Conservation (phyloP, 345 rosid genomes). For the Populus pruinosa region DNA sequence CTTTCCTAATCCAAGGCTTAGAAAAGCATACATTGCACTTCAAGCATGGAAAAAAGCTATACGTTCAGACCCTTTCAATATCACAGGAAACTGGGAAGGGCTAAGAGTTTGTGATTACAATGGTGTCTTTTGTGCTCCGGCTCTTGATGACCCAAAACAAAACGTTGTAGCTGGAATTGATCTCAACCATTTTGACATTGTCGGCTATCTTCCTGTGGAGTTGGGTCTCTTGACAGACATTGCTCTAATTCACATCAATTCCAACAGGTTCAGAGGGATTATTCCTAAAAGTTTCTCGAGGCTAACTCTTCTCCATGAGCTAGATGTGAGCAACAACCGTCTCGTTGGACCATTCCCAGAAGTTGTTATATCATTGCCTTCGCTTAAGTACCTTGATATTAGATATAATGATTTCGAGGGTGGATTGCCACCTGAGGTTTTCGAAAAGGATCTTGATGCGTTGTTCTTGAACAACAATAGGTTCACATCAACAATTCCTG, state of each 20-base stretch:
- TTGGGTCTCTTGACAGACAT: conserved; percentile 20
- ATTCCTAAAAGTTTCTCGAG: conserved; percentile 18
- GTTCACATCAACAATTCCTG: conserved; percentile 11
- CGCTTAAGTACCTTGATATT: conserved; percentile 16
- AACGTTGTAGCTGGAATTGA: conserved; percentile 15
- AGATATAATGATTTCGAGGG: conserved; percentile 24
- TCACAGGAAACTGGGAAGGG: conserved; percentile 15
- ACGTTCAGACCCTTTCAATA: conserved; percentile 8
- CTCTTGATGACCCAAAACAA: not conserved
- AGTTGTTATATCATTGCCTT: not conserved
- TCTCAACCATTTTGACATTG: conserved; percentile 22
- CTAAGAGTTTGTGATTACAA: conserved; percentile 10
- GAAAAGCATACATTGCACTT: conserved; percentile 16
- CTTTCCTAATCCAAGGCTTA: conserved; percentile 6
- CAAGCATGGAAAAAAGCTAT: conserved; percentile 18
- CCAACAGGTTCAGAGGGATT: conserved; percentile 19
- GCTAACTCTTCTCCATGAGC: conserved; percentile 9
- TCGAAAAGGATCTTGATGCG: conserved; percentile 15
- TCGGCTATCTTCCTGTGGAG: conserved; percentile 17
- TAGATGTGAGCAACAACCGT: conserved; percentile 24
- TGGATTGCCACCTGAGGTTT: conserved; percentile 3
- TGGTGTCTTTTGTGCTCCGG: conserved; percentile 16
- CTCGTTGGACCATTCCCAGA: conserved; percentile 17
- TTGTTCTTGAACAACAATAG: conserved; percentile 21
- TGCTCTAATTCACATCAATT: conserved; percentile 16